Evolutionary conservation across 495 filamentous ascomycete genomes (phyloP), one percentile per base, ranked within the genome.

Genomic region (Lepidopterella palustris): DNA sequence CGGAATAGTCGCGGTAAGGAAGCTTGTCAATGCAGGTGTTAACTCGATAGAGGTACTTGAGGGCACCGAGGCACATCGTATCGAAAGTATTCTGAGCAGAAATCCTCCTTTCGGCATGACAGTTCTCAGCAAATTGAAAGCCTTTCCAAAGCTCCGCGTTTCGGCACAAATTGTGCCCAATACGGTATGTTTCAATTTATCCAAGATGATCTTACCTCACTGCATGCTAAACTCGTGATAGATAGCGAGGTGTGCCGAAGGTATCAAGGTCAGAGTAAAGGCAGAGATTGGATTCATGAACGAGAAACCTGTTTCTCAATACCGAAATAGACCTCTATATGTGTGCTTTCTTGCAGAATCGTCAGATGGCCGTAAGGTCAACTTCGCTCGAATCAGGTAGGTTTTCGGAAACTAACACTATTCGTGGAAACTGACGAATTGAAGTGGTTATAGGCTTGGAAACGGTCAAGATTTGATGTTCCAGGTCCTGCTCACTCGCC

Each of bases 21-120:
- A 91, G 70, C 79, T 97, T 39, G 84, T 84, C 6, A 78, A 78
- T 56, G 82, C 83, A 35, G 85, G 85, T 5, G 82, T 97, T 40
- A 79, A 77, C 21, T 88, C 78, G 26, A 79, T 98, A 10, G 80
- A 89, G 58, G 79, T 78, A n/a, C 74, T 98, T 27, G 86, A 84
- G 48, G 71, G 68, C n/a, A 77, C 80, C 11, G 84, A 92, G 31
- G 72, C 85, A 29, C 78, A 84, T 57, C 78, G 80, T 35, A 90
- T 98, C 53, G 92, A 97, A 60, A 80, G 82, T 59, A 76, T 87
- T 29, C 71, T 95, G 66, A 86, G 84, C 61, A 85, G 84, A 55
- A 88, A 96, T 64, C 87, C 90, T 2, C 91, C 92, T 0, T 96
- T 87, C 66, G 93, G 95, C 18, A 77, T 76, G 27, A 88, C 86